A percentile compares a stretch with the other conserved stretches of the same genome.
Evolutionary conservation across 805 yeast species (phyloP).

Genomic region (Sugiyamaella chiloensis): DNA sequence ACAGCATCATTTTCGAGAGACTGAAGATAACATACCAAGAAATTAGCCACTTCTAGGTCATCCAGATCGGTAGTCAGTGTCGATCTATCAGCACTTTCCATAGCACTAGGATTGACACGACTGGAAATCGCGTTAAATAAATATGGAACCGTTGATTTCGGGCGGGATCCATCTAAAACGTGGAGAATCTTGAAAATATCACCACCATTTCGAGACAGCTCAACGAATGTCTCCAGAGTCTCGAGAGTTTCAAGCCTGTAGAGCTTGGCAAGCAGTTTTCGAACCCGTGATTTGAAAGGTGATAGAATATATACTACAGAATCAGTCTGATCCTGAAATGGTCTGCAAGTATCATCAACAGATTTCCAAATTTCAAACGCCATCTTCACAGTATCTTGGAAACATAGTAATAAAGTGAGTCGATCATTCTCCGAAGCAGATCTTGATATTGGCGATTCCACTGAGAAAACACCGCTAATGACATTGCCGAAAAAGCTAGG

Average conservation of each 20-base stretch:
- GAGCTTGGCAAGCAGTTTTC: constrained; percentile 60
- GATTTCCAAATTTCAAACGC: constrained; percentile 68
- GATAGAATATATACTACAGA: constrained; percentile 25
- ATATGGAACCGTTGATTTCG: constrained; percentile 68
- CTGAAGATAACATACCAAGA: constrained; percentile 57
- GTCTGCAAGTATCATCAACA: constrained; percentile 44
- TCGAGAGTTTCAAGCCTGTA: constrained; percentile 70
- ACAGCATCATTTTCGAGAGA: constrained; percentile 72
- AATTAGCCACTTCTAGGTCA: constrained; percentile 45
- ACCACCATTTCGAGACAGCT: constrained; percentile 29
- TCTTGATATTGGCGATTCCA: constrained; percentile 55
- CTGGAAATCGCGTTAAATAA: constrained; percentile 52
- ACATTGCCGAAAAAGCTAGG: constrained; percentile 50
- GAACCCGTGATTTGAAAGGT: constrained; percentile 65
- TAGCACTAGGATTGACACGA: constrained; percentile 39
- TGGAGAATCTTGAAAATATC: constrained; percentile 62
- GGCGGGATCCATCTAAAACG: constrained; percentile 79
- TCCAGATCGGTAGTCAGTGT: constrained; percentile 46
- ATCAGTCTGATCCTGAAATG: constrained; percentile 8
- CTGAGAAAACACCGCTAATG: constrained; percentile 75
- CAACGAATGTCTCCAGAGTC: constrained; percentile 62
- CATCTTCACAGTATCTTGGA: constrained; percentile 54
- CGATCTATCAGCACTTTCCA: constrained; percentile 36
- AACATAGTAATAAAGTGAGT: constrained; percentile 56
- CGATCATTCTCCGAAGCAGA: constrained; percentile 52